phyloP scores from a whole-genome alignment of 768 basidiomycete genomes.

The Russula dissimulans region DNA sequence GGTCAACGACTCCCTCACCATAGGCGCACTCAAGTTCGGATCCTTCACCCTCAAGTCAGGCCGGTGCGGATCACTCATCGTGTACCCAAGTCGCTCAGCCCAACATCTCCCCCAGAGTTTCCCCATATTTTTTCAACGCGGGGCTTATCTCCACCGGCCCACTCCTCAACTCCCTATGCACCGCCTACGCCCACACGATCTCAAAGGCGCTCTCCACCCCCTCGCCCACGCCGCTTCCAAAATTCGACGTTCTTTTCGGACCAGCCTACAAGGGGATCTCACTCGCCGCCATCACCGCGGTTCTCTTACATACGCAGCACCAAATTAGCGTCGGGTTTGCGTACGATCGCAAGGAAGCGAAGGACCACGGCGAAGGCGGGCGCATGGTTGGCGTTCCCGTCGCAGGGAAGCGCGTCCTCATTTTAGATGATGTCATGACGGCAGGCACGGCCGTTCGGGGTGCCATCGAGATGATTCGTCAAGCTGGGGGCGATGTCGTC shows the following conservation, averaged over 20 bases:
- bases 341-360: constrained; percentile 92
- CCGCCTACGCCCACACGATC: constrained; percentile 80
- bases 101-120: constrained; percentile 29
- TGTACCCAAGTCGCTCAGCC: too few species aligned
- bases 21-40: constrained; percentile 81
- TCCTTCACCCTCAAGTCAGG: constrained; percentile 92
- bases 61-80: constrained; percentile 42
- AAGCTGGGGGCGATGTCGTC: constrained; percentile 70
- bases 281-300: constrained; percentile 76
- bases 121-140: constrained; percentile 98
- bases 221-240: constrained; percentile 24
- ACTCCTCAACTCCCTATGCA: constrained; percentile 65
- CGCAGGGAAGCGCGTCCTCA: constrained; percentile 71
- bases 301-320: constrained; percentile 62
- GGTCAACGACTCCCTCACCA: constrained; percentile 57
- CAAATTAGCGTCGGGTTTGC: constrained; percentile 66
- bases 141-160: constrained; percentile 79
- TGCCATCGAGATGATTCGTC: constrained; percentile 64
- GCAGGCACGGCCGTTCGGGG: constrained; percentile 80
- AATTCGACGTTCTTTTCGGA: constrained; percentile 84
- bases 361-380: constrained; percentile 95
- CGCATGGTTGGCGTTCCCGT: constrained; percentile 79
- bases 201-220: constrained; percentile 37
- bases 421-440: constrained; percentile 97
- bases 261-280: constrained; percentile 98